A percentile compares a stretch with the other conserved stretches of the same genome.
Conservation (phyloP, 1,284 basidiomycete genomes). For the Porphyrellus sp. region DNA sequence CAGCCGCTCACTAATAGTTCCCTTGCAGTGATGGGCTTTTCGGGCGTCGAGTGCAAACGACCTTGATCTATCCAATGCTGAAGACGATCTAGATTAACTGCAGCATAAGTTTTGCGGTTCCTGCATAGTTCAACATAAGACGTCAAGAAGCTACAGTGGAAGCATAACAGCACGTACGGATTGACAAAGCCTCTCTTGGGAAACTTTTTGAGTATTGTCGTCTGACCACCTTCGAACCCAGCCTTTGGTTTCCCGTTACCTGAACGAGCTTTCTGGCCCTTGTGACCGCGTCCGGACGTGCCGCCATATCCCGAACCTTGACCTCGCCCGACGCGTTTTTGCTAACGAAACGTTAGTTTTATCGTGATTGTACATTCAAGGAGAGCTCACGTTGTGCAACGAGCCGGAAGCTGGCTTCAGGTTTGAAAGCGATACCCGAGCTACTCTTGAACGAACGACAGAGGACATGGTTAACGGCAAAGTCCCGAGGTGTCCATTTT, state of each 20-base stretch:
- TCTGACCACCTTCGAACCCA: constrained; percentile 95
- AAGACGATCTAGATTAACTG: constrained; percentile 84
- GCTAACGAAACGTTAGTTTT: constrained; percentile 44
- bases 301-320: constrained; percentile 88
- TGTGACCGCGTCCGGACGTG: constrained; percentile 91
- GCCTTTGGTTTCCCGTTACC: constrained; percentile 81
- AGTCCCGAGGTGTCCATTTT: no score
- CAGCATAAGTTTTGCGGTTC: constrained; percentile 71
- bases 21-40: constrained; percentile 84
- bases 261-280: constrained; percentile 92
- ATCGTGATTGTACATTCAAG: neutral
- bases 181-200: constrained; percentile 96
- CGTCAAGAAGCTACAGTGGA: neutral
- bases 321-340: constrained; percentile 93
- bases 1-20: constrained; percentile 85
- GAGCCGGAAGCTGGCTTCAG: constrained; percentile 60
- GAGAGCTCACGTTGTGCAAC: constrained; percentile 52
- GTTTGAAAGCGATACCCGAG: constrained; percentile 57
- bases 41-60: constrained; percentile 74
- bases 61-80: constrained; percentile 91
- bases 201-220: constrained; percentile 86
- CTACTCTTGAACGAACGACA: constrained; percentile 24
- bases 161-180: constrained; percentile 55
- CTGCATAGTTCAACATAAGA: constrained; percentile 39
- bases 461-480: constrained; percentile 31